These are phyloP conservation scores for Fusarium camptoceras DNA, from an alignment of 2,329 filamentous ascomycete genomes.

Conservation along the genomic window DNA sequence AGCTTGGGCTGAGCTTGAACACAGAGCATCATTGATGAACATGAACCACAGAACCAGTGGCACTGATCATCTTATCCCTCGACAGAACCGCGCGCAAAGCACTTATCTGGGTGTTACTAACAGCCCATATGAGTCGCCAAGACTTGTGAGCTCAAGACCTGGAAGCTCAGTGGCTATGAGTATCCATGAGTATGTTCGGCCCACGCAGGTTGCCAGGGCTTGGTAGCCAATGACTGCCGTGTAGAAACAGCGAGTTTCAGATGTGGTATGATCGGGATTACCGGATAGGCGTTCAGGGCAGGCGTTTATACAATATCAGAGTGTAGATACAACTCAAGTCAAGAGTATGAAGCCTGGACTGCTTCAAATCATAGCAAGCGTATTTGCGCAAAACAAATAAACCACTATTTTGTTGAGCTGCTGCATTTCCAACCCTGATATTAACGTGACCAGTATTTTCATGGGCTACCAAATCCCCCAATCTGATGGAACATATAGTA, in stretches of 20 bases:
- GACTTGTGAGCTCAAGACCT: constrained; percentile 27
- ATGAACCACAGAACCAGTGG: constrained; percentile 19
- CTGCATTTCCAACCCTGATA: not conserved
- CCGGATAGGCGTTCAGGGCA: not conserved
- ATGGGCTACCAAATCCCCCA: not conserved
- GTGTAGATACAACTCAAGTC: constrained; percentile 3
- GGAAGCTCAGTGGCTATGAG: constrained; percentile 30
- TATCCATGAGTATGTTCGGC: constrained; percentile 37
- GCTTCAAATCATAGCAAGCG: not conserved
- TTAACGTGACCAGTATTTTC: not conserved
- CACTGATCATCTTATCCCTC: constrained; percentile 13
- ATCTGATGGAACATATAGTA: not conserved
- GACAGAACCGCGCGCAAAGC: constrained; percentile 23
- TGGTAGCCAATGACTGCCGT: constrained; percentile 13
- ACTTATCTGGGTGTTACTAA: constrained; percentile 23
- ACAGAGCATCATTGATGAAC: constrained; percentile 9
- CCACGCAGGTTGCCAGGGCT: constrained; percentile 15
- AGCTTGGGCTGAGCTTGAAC: constrained; percentile 37
- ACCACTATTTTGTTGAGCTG: constrained; percentile 11
- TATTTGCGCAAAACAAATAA: constrained; percentile 5
- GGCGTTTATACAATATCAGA: constrained; percentile 22
- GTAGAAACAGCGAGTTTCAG: not conserved
- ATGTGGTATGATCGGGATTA: constrained; percentile 4
- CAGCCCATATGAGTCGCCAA: constrained; percentile 19
- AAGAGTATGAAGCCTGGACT: not conserved